Evolutionary conservation across 805 yeast species (phyloP).

Genomic region (Starmerella asiatica): DNA sequence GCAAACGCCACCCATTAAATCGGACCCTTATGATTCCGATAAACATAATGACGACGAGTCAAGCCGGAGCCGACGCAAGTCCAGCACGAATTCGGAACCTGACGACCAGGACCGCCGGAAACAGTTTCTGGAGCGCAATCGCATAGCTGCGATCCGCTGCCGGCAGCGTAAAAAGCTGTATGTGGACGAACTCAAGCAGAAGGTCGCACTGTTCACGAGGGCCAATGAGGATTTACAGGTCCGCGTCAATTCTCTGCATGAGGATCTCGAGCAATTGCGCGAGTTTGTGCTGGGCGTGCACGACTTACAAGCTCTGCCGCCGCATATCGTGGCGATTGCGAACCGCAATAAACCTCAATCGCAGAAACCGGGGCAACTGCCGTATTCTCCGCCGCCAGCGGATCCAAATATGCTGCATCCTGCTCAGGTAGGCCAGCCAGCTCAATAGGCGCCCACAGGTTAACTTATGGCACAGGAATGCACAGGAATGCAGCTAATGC

Average conservation of each 20-base stretch:
- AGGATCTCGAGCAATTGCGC: conserved; percentile 26
- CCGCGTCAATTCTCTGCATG: conserved; percentile 6
- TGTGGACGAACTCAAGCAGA: conserved; percentile 68
- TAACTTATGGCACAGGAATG: no score
- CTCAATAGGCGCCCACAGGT: no score
- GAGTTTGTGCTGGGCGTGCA: conserved; percentile 14
- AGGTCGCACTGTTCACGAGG: conserved; percentile 51
- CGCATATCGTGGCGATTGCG: conserved; percentile 5
- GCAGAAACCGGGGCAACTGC: no score
- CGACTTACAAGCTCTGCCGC: conserved; percentile 16
- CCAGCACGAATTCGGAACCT: neutral
- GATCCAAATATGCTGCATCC: no score
- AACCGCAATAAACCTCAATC: no score
- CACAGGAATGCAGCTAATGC: no score
- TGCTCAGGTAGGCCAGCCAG: no score
- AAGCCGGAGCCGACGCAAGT: neutral
- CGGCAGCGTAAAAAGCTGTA: conserved; percentile 87
- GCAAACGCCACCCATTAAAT: neutral
- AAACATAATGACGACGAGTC: neutral
- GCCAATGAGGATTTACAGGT: conserved; percentile 50
- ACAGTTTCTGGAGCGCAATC: conserved; percentile 72
- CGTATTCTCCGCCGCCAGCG: no score
- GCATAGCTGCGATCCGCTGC: conserved; percentile 92
- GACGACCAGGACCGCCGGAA: conserved; percentile 31
- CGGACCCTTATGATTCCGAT: neutral